A percentile compares a stretch with the other conserved stretches of the same genome.
Conservation (phyloP, 192 early-diverging fungal species). For the Coemansia sp. region DNA sequence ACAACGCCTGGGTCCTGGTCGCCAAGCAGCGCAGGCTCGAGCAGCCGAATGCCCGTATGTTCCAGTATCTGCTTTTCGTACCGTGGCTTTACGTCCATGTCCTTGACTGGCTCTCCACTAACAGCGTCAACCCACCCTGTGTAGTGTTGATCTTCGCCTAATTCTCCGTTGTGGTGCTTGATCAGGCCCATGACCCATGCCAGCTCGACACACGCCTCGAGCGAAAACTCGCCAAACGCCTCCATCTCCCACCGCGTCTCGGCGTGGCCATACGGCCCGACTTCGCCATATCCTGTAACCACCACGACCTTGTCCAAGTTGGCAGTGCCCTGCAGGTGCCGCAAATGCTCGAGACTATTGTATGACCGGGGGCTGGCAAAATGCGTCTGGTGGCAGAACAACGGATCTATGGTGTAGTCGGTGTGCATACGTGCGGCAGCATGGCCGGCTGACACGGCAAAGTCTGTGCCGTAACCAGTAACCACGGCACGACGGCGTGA, state of each 20-base stretch:
- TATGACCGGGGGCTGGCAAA: constrained; percentile 69
- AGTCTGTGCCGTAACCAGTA: constrained; percentile 18
- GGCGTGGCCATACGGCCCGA: constrained; percentile 87
- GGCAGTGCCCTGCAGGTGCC: constrained; percentile 60
- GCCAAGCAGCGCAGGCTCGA: constrained; percentile 59
- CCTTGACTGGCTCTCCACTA: constrained; percentile 78
- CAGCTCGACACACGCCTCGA: constrained; percentile 84
- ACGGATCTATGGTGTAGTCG: constrained; percentile 56
- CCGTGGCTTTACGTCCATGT: constrained; percentile 83
- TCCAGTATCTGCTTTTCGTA: constrained; percentile 89
- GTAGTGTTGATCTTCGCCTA: constrained; percentile 12
- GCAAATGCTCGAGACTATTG: constrained; percentile 64
- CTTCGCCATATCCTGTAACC: constrained; percentile 90
- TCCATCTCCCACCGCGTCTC: constrained; percentile 99
- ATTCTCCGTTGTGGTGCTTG: constrained; percentile 62
- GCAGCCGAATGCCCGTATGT: constrained; percentile 74
- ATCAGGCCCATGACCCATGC: constrained; percentile 98
- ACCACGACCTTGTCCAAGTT: constrained; percentile 93
- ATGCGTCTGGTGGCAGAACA: constrained; percentile 83
- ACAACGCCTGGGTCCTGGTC: constrained; percentile 83
- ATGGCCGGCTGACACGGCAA: constrained; percentile 10
- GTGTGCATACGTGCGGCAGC: constrained; percentile 9
- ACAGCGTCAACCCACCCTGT: constrained; percentile 85
- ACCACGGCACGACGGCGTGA: constrained; percentile 9
- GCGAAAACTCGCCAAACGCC: constrained; percentile 65